phyloP scores from a whole-genome alignment of 345 rosid genomes.

The Draba incana region DNA sequence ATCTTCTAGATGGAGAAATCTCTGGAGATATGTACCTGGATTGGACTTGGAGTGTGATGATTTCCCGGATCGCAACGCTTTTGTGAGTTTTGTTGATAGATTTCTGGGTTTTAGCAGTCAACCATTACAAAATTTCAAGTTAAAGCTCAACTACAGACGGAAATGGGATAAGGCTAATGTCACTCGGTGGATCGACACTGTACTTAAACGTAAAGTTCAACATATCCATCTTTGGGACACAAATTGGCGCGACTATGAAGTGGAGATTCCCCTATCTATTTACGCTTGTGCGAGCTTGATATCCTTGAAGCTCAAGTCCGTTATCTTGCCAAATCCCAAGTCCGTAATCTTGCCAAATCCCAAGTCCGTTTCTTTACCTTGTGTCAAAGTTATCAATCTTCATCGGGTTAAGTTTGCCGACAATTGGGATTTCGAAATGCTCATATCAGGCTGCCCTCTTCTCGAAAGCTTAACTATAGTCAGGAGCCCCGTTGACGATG shows the following conservation, averaged over 20 bases:
- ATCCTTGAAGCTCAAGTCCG: background rate
- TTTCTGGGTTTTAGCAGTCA: too few species aligned
- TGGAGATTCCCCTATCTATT: background rate
- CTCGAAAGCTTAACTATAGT: background rate
- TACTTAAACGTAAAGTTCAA: background rate
- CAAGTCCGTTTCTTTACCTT: background rate
- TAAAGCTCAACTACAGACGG: too few species aligned
- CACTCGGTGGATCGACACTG: background rate
- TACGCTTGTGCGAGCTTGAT: background rate
- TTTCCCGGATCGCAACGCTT: too few species aligned
- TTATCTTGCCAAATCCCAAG: too few species aligned
- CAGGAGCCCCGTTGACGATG: background rate
- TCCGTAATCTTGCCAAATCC: background rate
- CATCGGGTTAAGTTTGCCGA: background rate
- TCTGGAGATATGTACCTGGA: too few species aligned
- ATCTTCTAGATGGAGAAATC: too few species aligned
- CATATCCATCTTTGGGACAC: background rate
- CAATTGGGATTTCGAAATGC: background rate
- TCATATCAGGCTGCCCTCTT: background rate
- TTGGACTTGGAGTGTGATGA: too few species aligned
- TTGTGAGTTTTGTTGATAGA: too few species aligned
- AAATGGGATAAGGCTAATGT: too few species aligned
- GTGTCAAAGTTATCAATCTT: background rate
- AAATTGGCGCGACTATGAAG: too few species aligned
- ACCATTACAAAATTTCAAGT: background rate